Evolutionary conservation across 208 protist genomes (phyloP).

Genomic region (Trypanosoma brucei): DNA sequence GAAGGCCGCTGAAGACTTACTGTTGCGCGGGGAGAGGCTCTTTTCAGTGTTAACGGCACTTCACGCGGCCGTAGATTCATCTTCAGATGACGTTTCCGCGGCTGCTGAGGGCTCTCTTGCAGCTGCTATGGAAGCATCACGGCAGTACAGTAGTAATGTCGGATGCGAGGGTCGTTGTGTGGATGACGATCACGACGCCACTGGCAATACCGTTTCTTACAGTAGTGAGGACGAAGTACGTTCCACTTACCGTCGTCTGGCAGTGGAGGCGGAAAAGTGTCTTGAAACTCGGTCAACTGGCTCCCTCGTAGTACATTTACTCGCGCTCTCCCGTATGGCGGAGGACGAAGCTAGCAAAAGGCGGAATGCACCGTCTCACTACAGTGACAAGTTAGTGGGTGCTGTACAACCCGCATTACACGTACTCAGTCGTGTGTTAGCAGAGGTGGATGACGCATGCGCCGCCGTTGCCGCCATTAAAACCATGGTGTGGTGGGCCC

Average conservation of each 20-base stretch:
- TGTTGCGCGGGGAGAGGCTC: conserved; percentile 2
- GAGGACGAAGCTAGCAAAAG: neutral
- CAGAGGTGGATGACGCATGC: conserved; percentile 37
- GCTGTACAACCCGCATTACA: conserved; percentile 16
- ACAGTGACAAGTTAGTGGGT: neutral
- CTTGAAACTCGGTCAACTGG: conserved; percentile 33
- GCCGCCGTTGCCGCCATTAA: conserved; percentile 39
- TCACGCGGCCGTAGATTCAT: neutral
- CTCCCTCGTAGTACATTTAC: conserved; percentile 33
- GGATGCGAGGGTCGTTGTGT: neutral
- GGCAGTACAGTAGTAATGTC: conserved; percentile 7
- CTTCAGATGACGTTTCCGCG: neutral
- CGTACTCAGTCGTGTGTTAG: conserved; percentile 36
- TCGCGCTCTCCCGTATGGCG: conserved; percentile 25
- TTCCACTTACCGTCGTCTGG: neutral
- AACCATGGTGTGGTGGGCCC: conserved; percentile 52
- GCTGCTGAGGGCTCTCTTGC: neutral
- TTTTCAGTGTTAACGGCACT: conserved; percentile 8
- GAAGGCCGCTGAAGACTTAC: conserved; percentile 1
- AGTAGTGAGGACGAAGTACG: neutral
- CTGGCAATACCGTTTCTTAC: neutral
- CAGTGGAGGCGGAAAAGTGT: conserved; percentile 13
- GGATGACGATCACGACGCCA: neutral
- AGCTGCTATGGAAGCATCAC: neutral
- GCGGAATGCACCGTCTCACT: neutral